Base-by-base conservation (phyloP, 768 basidiomycete genomes). In the Rhodosporidiobolus odoratus region DNA sequence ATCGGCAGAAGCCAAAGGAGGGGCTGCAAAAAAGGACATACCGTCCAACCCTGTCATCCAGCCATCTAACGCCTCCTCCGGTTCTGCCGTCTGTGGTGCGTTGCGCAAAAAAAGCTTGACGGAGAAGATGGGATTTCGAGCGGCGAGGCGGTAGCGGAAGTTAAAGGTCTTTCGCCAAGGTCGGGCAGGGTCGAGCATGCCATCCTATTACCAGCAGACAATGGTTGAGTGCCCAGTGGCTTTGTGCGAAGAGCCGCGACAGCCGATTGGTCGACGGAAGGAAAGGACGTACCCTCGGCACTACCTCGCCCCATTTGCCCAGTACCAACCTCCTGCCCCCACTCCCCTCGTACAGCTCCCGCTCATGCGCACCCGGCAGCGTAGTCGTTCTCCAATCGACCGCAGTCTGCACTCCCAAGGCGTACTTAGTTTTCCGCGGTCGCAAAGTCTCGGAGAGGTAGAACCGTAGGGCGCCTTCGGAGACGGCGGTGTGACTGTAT, bases 21-120 rank as follows among this genome's bases (percentile, higher is more conserved):
- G 21, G 45, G 25, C n/a, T 41, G 27, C 9, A 50, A n/a, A 15
- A 41, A 17, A 48, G 53, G 10, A 54, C 54, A 25, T 19, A 58
- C 61, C 61, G 45, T 58, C 34, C 10, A 32, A 7, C 2, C 30
- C 43, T 15, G 32, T 62, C 37, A 73, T 68, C 72, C 71, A 72
- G 0, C 47, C 45, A 21, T 67, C 58, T 2, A 2, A 8, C 16
- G 3, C 45, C 2, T 57, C 48, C 7, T 35, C 52, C 1, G 25
- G n/a, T 16, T 13, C 3, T 0, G 1, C 19, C 27, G 38, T 41
- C 35, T 52, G 50, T 27, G 58, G 2, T 58, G 50, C 40, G 25
- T 52, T 38, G 32, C 35, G 30, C 3, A 32, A 21, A 12, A 41
- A 61, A 6, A 68, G 40, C 23, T n/a, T 41, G 0, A 43, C 7